Conservation (phyloP, 257 asterid genomes). For the Primulina huaijiensis region DNA sequence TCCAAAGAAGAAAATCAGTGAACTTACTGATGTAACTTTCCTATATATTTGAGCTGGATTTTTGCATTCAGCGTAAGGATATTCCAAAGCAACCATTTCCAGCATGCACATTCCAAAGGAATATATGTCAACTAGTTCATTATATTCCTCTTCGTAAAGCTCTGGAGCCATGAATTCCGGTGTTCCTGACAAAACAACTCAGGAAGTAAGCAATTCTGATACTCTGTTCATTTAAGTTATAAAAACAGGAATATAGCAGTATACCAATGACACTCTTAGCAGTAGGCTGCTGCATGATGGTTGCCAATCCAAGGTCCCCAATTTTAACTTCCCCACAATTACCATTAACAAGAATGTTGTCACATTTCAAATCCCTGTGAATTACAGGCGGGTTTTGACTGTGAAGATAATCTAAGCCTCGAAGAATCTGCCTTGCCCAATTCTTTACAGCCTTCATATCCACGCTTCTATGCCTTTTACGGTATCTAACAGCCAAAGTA, state of each 20-base stretch:
- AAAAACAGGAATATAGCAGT: neutral
- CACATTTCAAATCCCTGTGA: conserved; percentile 83
- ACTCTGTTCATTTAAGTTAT: neutral
- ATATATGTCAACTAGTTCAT: conserved; percentile 71
- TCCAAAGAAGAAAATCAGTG: neutral
- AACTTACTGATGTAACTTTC: conserved; percentile 65
- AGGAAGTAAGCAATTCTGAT: conserved; percentile 15
- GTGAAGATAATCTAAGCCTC: conserved; percentile 71
- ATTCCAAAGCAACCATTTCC: conserved; percentile 73
- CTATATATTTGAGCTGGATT: conserved; percentile 72
- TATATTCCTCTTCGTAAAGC: conserved; percentile 78
- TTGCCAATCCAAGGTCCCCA: conserved; percentile 87
- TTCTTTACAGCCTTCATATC: conserved; percentile 72
- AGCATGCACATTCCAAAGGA: conserved; percentile 80
- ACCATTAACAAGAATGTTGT: conserved; percentile 80
- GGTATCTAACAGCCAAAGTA: conserved; percentile 41
- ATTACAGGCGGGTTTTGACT: conserved; percentile 73
- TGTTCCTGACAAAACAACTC: conserved; percentile 27
- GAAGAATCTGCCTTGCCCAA: conserved; percentile 79
- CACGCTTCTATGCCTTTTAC: conserved; percentile 60
- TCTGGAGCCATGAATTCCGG: conserved; percentile 85
- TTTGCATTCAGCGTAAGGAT: conserved; percentile 75
- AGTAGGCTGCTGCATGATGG: conserved; percentile 67
- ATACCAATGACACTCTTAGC: conserved; percentile 80
- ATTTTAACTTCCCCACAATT: conserved; percentile 76